phyloP scores from a whole-genome alignment of 495 filamentous ascomycete species.

The Lophiostoma macrostomum region DNA sequence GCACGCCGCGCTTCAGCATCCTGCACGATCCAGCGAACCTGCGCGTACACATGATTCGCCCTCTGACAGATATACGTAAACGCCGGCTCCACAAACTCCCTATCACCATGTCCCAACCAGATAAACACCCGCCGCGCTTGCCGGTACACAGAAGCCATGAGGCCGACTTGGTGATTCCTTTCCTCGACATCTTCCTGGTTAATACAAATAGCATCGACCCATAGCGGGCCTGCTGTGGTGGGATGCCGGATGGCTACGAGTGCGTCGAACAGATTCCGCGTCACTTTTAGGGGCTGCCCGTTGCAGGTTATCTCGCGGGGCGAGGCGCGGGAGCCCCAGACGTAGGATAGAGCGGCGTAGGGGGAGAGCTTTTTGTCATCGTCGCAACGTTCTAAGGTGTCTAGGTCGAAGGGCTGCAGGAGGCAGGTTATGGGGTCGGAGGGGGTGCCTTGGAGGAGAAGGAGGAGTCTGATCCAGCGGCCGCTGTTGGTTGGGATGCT shows the following conservation, averaged over 20 bases:
- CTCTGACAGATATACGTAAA: neutral
- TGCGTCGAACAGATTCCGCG: neutral
- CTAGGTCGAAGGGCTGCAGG: neutral
- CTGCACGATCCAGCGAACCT: neutral
- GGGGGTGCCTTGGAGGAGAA: neutral
- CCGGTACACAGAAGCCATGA: conserved; percentile 4
- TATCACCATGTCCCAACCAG: conserved; percentile 5
- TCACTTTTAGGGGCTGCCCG: neutral
- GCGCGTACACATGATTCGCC: neutral
- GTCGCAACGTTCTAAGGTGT: neutral
- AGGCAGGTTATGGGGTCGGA: neutral
- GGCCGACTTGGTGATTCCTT: conserved; percentile 4
- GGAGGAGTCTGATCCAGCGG: neutral
- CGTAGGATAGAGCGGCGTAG: conserved; percentile 15
- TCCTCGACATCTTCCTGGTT: conserved; percentile 6
- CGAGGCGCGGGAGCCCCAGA: neutral
- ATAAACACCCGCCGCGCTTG: conserved; percentile 2
- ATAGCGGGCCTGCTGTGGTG: neutral
- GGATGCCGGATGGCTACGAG: conserved; percentile 1
- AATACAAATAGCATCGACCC: too few species aligned
- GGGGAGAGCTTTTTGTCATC: neutral
- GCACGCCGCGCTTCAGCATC: neutral
- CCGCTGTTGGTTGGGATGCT: neutral
- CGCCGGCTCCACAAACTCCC: neutral
- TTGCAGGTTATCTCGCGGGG: neutral